Conservation (phyloP, 2,329 filamentous ascomycete species). For the Stagonosporopsis vannaccii region DNA sequence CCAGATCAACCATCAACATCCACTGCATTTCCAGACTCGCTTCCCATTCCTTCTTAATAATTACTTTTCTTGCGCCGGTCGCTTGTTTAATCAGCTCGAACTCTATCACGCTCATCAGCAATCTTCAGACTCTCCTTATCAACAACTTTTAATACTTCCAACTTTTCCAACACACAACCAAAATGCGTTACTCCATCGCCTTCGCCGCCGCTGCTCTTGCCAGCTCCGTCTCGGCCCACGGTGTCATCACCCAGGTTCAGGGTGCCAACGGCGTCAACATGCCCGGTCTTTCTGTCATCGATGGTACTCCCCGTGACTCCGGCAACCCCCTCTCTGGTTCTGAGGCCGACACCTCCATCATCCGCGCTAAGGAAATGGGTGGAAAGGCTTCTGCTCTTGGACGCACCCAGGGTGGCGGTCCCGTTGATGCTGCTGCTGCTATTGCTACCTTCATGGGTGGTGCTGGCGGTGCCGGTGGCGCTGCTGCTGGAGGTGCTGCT, state of each 20-base stretch:
- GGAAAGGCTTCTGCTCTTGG: conserved; percentile 67
- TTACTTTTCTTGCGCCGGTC: conserved; percentile 47
- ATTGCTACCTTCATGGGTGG: conserved; percentile 66
- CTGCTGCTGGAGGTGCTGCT: conserved; percentile 56
- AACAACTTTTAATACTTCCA: conserved; percentile 19
- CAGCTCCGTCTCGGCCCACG: conserved; percentile 63
- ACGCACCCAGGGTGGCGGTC: conserved; percentile 66
- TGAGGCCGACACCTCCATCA: conserved; percentile 75
- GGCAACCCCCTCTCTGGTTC: conserved; percentile 67
- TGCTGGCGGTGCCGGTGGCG: conserved; percentile 17
- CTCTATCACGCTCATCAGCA: conserved; percentile 24
- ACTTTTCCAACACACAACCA: conserved; percentile 37
- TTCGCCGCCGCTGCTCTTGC: conserved; percentile 58
- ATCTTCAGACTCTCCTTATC: conserved; percentile 19
- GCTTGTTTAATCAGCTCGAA: conserved; percentile 40
- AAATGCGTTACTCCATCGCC: conserved; percentile 58
- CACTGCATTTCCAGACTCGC: conserved; percentile 40
- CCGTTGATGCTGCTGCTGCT: conserved; percentile 65
- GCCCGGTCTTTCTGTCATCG: conserved; percentile 68
- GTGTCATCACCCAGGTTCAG: conserved; percentile 63
- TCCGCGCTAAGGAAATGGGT: conserved; percentile 66
- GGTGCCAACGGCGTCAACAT: conserved; percentile 69
- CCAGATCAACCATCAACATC: conserved; percentile 35
- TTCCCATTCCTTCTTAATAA: conserved; percentile 36
- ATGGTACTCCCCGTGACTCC: conserved; percentile 74